Conservation (phyloP, 495 filamentous ascomycete species). For the Annulohypoxylon bovei region DNA sequence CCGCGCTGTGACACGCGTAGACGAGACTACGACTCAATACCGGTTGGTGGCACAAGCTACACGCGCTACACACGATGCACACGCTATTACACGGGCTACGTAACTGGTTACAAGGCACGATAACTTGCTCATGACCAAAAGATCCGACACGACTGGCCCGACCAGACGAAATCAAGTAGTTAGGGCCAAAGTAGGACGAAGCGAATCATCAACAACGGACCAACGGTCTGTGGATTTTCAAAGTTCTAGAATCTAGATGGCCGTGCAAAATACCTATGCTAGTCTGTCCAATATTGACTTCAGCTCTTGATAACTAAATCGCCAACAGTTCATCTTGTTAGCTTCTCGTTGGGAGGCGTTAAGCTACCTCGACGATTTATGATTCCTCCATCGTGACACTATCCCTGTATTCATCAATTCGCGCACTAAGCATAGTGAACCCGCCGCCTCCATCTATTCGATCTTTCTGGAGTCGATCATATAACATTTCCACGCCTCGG, state of each 20-base stretch:
- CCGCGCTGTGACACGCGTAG: constrained; percentile 8
- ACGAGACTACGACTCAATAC: constrained; percentile 3
- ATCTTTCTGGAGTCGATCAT: neutral
- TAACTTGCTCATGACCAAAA: constrained; percentile 8
- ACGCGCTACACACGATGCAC: neutral
- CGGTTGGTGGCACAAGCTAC: constrained; percentile 5
- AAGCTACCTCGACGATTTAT: neutral
- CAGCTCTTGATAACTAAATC: neutral
- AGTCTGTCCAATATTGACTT: neutral
- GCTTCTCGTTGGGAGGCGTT: neutral
- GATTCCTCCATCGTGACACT: neutral
- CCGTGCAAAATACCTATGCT: neutral
- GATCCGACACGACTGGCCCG: neutral
- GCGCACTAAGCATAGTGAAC: neutral
- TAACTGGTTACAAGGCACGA: neutral
- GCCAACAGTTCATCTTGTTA: neutral
- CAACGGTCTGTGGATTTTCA: neutral
- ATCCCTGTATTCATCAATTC: neutral
- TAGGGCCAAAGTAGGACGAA: neutral
- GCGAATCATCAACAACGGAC: neutral
- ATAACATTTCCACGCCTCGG: neutral
- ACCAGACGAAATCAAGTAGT: neutral
- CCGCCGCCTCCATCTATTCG: neutral
- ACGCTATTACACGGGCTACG: neutral
- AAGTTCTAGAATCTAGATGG: neutral